Base-by-base conservation (phyloP, 2,329 filamentous ascomycete species). In the Beauveria asiatica region DNA sequence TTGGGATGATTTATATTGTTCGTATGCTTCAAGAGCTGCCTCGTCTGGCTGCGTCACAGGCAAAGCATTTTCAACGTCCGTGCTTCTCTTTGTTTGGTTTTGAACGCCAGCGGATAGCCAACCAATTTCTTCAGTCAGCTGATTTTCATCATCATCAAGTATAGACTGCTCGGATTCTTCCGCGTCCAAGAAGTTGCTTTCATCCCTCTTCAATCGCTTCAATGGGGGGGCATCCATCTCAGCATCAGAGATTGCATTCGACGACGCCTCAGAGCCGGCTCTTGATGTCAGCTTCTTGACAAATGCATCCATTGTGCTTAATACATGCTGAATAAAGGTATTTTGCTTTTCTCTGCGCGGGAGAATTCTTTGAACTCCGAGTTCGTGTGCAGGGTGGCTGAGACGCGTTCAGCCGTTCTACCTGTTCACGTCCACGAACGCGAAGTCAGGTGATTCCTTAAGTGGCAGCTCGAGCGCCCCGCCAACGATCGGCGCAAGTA, bases 21-120 rank as follows among this genome's bases (percentile, higher is more conserved):
- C 89, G 68, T 96, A 96, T 64, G 90, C 84, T 63, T 88, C 81
- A 61, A 96, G 89, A 2, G 90, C 89, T 61, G 88, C 81, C 65
- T 86, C 80, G 64, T 88, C 86, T 2, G 82, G 82, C 64, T 83
- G 77, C 2, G 93, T 77, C 0, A 80, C 78, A 16, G 90, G 89
- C 6, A 96, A 75, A 6, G 86, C 86, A 63, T 80, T 72, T 66
- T 75, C 76, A n/a, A 74, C 66, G 4, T 71, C 73, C 1, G 72
- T 74, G 48, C 65, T 61, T 41, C 59, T 63, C 44, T 67, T 62
- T 10, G 63, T 49, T 19, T 45, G 52, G 4, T 61, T 30, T 19
- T 27, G 50, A 21, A 16, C 33, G 21, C 16, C 44, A 19, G 30
- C 62, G 61, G n/a, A 61, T 65, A 17, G 60, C 23, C 33, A 48